These are phyloP conservation scores for Gautieria morchelliformis DNA, from an alignment of 768 basidiomycete genomes.

Conservation along the genomic window DNA sequence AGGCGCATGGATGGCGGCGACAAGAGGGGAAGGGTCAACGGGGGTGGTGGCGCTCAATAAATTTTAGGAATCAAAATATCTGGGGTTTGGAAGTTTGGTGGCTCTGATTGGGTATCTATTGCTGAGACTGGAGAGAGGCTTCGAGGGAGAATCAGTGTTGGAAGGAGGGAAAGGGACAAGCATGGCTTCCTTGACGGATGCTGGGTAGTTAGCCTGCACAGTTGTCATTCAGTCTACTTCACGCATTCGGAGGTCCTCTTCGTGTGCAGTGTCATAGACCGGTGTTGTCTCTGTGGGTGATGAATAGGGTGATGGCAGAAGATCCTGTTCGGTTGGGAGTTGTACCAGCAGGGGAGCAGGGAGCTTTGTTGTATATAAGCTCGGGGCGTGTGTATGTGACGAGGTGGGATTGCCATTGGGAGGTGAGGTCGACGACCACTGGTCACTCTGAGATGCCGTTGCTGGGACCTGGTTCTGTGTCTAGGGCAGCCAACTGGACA, in stretches of 20 bases:
- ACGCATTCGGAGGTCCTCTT: neutral
- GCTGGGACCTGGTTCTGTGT: no score
- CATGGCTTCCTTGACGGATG: slow-evolving; percentile 7
- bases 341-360: no score
- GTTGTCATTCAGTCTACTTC: neutral
- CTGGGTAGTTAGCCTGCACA: slow-evolving; percentile 3
- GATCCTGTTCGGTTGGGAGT: slow-evolving; percentile 47
- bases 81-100: neutral
- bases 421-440: no score
- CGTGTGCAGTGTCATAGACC: neutral
- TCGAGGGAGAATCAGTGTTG: neutral
- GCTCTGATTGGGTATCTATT: neutral
- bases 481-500: no score
- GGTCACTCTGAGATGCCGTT: no score
- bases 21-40: slow-evolving; percentile 4
- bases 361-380: neutral
- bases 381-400: neutral
- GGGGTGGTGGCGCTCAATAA: slow-evolving; percentile 12
- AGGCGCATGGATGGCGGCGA: slow-evolving; percentile 1
- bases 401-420: neutral
- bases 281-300: neutral
- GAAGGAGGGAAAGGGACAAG: no score
- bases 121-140: neutral
- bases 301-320: slow-evolving; percentile 33
- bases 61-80: neutral